These are phyloP conservation scores for Kuraishia piskuri DNA, from an alignment of 805 yeast genomes.

Conservation along the genomic window DNA sequence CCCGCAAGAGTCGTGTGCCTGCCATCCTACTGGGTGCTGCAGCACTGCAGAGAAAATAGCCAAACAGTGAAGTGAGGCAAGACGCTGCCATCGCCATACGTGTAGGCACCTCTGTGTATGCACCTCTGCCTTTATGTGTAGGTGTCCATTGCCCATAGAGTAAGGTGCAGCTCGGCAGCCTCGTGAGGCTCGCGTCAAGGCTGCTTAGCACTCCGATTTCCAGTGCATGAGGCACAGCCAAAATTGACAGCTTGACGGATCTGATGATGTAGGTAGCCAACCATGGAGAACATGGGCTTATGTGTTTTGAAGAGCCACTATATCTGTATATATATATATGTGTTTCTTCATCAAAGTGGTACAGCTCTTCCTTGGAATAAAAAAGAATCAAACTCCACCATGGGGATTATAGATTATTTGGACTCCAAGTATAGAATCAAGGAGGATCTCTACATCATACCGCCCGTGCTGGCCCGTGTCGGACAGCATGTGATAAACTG, in stretches of 20 bases:
- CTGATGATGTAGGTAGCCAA: no score
- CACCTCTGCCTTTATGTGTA: no score
- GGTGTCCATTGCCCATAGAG: no score
- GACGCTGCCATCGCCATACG: no score
- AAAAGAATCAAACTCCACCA: background rate
- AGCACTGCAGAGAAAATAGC: background rate
- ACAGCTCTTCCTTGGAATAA: background rate
- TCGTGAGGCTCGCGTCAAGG: background rate
- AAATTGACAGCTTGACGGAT: background rate
- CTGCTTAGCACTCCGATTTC: background rate
- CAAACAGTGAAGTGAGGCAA: no score
- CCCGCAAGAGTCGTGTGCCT: background rate
- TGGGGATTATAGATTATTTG: constrained; percentile 26
- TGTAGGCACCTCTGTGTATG: no score
- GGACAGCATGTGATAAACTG: constrained; percentile 30
- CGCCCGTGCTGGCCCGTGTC: constrained; percentile 31
- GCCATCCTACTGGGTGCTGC: no score
- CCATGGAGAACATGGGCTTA: no score
- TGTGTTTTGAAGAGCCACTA: no score
- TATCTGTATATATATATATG: no score
- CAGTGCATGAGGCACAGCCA: background rate
- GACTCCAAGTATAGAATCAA: constrained; percentile 34
- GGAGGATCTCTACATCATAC: constrained; percentile 48
- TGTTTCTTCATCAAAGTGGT: no score
- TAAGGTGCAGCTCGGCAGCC: background rate